Evolutionary conservation across 73 alveolate genomes (phyloP).

Genomic region (Strombidium stylifer): DNA sequence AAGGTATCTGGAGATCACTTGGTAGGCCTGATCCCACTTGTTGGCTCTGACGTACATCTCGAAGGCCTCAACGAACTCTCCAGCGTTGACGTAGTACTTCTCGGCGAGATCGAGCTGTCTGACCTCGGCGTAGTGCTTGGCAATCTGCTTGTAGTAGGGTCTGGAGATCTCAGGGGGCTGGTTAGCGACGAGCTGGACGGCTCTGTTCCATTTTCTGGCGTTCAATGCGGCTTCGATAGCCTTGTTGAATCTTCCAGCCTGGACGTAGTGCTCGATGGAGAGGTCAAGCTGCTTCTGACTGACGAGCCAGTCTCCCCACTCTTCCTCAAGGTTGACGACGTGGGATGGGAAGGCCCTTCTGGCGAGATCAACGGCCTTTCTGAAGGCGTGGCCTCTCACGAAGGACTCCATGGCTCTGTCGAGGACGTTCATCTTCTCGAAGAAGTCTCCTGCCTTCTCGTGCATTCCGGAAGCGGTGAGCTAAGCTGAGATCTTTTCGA

Average conservation of each 20-base stretch:
- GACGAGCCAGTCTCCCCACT: conserved; percentile 99
- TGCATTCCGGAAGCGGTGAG: conserved; percentile 95
- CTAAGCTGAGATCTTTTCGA: conserved; percentile 91
- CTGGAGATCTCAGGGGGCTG: conserved; percentile 97
- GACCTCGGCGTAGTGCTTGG: conserved; percentile 98
- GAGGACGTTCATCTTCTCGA: conserved; percentile 96
- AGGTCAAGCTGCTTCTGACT: conserved; percentile 89
- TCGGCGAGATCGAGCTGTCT: conserved; percentile 98
- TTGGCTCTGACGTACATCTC: conserved; percentile 97
- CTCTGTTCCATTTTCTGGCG: conserved; percentile 97
- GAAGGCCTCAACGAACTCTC: conserved; percentile 95
- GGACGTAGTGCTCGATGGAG: conserved; percentile 83
- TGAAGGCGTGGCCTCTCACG: conserved; percentile 97
- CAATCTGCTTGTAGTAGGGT: conserved; percentile 97
- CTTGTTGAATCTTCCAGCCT: conserved; percentile 97
- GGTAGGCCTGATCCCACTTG: conserved; percentile 97
- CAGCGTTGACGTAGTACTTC: conserved; percentile 95
- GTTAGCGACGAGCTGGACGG: conserved; percentile 87
- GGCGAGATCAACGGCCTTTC: conserved; percentile 95
- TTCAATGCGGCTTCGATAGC: conserved; percentile 99
- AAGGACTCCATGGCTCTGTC: conserved; percentile 98
- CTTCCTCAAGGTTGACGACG: conserved; percentile 96
- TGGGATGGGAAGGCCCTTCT: conserved; percentile 66
- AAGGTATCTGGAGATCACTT: conserved; percentile 91
- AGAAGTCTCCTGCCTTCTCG: conserved; percentile 99